A percentile compares a stretch with the other conserved stretches of the same genome.
phyloP scores from a whole-genome alignment of 495 filamentous ascomycete genomes.

The Neurospora sublineolata region DNA sequence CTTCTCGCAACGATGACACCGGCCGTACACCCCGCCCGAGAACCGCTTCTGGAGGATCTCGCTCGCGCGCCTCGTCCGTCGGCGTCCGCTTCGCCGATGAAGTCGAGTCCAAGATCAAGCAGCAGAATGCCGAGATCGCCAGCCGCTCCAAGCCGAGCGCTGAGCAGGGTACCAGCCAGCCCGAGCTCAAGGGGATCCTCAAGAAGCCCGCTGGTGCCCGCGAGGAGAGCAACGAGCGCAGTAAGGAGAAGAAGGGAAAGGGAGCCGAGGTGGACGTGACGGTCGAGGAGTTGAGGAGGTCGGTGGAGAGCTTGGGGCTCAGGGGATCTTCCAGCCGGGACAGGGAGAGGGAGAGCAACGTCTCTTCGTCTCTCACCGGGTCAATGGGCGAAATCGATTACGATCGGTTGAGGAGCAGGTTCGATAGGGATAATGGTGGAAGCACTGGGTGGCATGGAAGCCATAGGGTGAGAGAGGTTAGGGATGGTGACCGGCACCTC shows the following conservation, averaged over 20 bases:
- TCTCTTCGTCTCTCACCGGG: constrained; percentile 1
- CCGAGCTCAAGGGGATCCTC: constrained; percentile 20
- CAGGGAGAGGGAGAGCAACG: not conserved
- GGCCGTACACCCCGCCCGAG: constrained; percentile 9
- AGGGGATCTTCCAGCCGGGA: constrained; percentile 5
- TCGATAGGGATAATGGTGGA: constrained; percentile 3
- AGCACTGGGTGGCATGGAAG: constrained; percentile 1
- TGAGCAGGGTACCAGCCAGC: not conserved
- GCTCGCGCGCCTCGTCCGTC: not conserved
- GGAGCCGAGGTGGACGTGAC: constrained; percentile 6
- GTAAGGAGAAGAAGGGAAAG: constrained; percentile 5
- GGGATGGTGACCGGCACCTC: not conserved
- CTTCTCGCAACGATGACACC: not conserved
- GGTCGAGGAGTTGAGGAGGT: constrained; percentile 12
- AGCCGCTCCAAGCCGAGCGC: constrained; percentile 14
- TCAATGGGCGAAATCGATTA: not conserved
- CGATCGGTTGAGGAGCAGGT: constrained; percentile 5
- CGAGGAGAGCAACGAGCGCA: not conserved
- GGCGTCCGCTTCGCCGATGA: constrained; percentile 22
- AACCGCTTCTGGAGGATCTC: constrained; percentile 5
- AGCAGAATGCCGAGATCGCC: constrained; percentile 29
- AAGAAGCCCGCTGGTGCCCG: constrained; percentile 10
- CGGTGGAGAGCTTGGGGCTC: constrained; percentile 17
- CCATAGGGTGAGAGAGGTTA: not conserved
- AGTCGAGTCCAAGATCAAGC: constrained; percentile 13